Evolutionary conservation across 768 basidiomycete species (phyloP).

Genomic region (Agrocybe pediades): DNA sequence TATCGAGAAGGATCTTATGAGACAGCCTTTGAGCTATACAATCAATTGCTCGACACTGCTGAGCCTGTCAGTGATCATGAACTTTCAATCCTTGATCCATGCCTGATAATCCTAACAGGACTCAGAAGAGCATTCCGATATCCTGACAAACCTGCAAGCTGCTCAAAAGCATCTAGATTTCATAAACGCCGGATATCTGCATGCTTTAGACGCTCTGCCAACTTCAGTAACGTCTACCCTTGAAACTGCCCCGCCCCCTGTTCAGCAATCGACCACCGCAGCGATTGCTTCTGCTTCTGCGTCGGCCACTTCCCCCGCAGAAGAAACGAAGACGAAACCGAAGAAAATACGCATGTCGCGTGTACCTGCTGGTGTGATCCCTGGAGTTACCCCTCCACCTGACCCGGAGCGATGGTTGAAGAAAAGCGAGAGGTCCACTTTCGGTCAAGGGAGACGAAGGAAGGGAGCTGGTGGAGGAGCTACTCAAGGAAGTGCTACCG

Average conservation of each 20-base stretch:
- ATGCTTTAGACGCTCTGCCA: slow-evolving; percentile 62
- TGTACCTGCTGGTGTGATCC: slow-evolving; percentile 74
- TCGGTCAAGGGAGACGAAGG: slow-evolving; percentile 53
- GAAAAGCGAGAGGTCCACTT: slow-evolving; percentile 76
- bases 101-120: slow-evolving; percentile 43
- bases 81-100: neutral
- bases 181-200: slow-evolving; percentile 69
- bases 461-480: slow-evolving; percentile 58
- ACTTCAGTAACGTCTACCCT: slow-evolving; percentile 50
- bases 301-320: slow-evolving; percentile 22
- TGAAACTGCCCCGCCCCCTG: slow-evolving; percentile 64
- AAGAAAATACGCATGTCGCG: slow-evolving; percentile 65
- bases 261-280: slow-evolving; percentile 30
- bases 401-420: slow-evolving; percentile 90
- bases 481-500: slow-evolving; percentile 62
- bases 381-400: slow-evolving; percentile 78
- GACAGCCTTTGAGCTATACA: slow-evolving; percentile 75
- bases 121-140: slow-evolving; percentile 87
- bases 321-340: slow-evolving; percentile 31
- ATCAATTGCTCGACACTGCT: slow-evolving; percentile 75
- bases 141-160: slow-evolving; percentile 83
- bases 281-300: slow-evolving; percentile 31
- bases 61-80: slow-evolving; percentile 59
- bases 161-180: slow-evolving; percentile 85
- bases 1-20: slow-evolving; percentile 82